These are phyloP conservation scores for Xylariaceae sp. DNA, from an alignment of 2,329 filamentous ascomycete species.

Conservation along the genomic window DNA sequence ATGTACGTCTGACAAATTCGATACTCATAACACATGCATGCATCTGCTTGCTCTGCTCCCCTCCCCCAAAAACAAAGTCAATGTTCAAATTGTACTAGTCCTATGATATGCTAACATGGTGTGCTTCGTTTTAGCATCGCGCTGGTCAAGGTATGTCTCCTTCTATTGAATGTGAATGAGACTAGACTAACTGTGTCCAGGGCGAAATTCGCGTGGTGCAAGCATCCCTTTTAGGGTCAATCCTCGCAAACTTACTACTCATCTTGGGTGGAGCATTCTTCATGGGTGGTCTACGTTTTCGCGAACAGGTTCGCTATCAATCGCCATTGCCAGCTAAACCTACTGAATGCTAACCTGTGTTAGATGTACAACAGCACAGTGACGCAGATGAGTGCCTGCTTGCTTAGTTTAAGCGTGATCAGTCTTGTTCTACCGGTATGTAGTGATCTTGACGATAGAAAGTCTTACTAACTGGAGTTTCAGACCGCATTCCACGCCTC, in stretches of 20 bases:
- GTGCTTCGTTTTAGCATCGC: conserved; percentile 57
- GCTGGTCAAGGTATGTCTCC: conserved; percentile 57
- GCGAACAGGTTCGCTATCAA: conserved; percentile 65
- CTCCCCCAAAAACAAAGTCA: too few relatives aligned
- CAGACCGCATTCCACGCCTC: conserved; percentile 91
- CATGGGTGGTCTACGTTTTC: conserved; percentile 76
- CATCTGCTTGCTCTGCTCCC: too few relatives aligned
- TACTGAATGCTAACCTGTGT: conserved; percentile 8
- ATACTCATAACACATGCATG: background rate
- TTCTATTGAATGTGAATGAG: background rate
- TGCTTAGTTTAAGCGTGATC: conserved; percentile 85
- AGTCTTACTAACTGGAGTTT: conserved; percentile 39
- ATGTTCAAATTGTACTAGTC: background rate
- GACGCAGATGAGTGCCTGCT: conserved; percentile 91
- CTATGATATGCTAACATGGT: conserved; percentile 24
- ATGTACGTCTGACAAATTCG: conserved; percentile 23
- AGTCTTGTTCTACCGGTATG: conserved; percentile 77
- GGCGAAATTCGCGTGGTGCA: conserved; percentile 88
- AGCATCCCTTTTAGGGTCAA: conserved; percentile 83
- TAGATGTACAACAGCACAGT: conserved; percentile 91
- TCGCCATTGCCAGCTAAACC: background rate
- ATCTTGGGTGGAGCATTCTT: conserved; percentile 92
- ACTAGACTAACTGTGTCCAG: conserved; percentile 37
- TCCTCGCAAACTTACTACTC: conserved; percentile 80
- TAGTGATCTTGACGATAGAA: conserved; percentile 10